Base-by-base conservation (phyloP, 345 rosid species). In the Litchi chinensis region DNA sequence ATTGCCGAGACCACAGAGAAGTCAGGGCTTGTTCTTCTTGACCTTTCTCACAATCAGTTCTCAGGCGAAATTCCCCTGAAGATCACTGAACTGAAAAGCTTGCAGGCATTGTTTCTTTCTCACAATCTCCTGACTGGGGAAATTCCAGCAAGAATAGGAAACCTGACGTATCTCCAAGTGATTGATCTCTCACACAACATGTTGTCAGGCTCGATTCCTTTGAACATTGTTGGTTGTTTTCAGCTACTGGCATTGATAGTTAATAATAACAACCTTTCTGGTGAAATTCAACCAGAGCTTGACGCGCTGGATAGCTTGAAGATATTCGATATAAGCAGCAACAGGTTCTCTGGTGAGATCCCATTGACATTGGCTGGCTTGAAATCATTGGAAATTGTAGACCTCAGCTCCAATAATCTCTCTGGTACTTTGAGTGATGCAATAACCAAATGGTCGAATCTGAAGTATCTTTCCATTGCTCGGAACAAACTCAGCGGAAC, bases 231-330 rank as follows among this genome's bases (percentile, higher is more conserved):
- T 32, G 95, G 95, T 44, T 95, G 98, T 76, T 95, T 93, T 82
- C 98, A 95, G 91, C 80, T 95, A 21, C 91, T 95, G 32, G 93
- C 94, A 50, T 68, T 95, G 76, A 79, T 92, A 19, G 86, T 95
- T 64, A 88, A 84, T 63, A 89, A 91, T 86, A 95, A 95, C 84
- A 90, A 92, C 78, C 93, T 93, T 71, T 87, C 92, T 0, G 98
- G 98, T 3, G 93, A 90, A 84, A 90, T 95, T 66, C 95, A 93
- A 76, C 98, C 94, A 0, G 98, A 95, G 86, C 94, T 95, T 56
- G 98, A 95, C 77, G 98, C 98, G 0, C 80, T 93, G 78, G 90
- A 91, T 79, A 85, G 98, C 85, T 74, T 95, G 68, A 90, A 89
- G 87, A 91, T 95, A 80, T 83, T 95, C 19, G 98, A 95, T 77